These are phyloP conservation scores for Ramularia collo-cygni DNA, from an alignment of 2,329 filamentous ascomycete species.

Conservation along the genomic window DNA sequence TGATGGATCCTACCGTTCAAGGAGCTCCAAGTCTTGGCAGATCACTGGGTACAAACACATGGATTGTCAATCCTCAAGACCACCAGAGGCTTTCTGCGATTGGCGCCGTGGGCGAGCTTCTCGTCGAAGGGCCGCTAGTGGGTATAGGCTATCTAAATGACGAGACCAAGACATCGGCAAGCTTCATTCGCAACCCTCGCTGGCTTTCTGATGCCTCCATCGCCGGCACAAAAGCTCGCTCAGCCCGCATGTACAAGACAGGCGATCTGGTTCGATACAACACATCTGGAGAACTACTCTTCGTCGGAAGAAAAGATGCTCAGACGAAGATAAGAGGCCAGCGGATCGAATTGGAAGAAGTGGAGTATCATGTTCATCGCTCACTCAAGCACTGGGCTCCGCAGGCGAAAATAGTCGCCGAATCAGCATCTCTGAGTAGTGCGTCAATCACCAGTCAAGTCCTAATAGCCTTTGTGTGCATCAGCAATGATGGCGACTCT, in stretches of 20 bases:
- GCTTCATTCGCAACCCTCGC: slow-evolving; percentile 27
- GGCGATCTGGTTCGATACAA: slow-evolving; percentile 54
- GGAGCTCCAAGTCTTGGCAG: background rate
- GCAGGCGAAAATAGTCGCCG: too few species aligned
- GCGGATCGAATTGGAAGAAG: slow-evolving; percentile 54
- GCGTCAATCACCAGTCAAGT: too few species aligned
- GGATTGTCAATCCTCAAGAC: slow-evolving; percentile 28
- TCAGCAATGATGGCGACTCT: too few species aligned
- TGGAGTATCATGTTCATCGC: slow-evolving; percentile 37
- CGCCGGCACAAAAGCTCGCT: slow-evolving; percentile 27
- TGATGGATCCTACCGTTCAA: background rate
- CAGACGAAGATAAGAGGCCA: slow-evolving; percentile 63
- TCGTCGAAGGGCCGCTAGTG: slow-evolving; percentile 42
- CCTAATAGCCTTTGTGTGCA: too few species aligned
- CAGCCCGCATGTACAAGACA: slow-evolving; percentile 45
- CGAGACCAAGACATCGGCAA: slow-evolving; percentile 19
- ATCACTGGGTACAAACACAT: slow-evolving; percentile 7
- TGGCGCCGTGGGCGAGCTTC: slow-evolving; percentile 42
- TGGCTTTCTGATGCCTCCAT: slow-evolving; percentile 19
- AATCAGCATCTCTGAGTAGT: too few species aligned
- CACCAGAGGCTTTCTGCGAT: slow-evolving; percentile 31
- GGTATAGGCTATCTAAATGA: slow-evolving; percentile 38
- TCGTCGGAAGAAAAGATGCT: slow-evolving; percentile 53
- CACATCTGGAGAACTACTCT: slow-evolving; percentile 47
- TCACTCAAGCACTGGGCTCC: too few species aligned